Conservation (phyloP, 495 filamentous ascomycete genomes). For the Xylaria intraflava region DNA sequence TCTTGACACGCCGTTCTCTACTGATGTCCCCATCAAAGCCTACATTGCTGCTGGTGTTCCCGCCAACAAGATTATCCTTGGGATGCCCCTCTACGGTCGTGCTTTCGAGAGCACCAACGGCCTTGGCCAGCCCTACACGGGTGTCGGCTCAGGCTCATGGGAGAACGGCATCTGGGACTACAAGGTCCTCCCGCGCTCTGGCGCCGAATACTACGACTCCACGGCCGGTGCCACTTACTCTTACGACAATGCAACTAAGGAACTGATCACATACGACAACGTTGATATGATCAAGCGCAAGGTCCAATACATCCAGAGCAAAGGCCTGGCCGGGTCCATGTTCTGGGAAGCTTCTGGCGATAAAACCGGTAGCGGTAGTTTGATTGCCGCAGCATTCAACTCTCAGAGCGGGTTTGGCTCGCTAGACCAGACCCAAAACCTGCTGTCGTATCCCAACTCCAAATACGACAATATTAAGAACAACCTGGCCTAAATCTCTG, state of each 20-base stretch:
- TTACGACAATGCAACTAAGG: slow-evolving; percentile 51
- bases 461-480: slow-evolving; percentile 38
- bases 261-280: slow-evolving; percentile 73
- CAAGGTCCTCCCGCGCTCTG: slow-evolving; percentile 53
- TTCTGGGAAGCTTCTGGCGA: slow-evolving; percentile 88
- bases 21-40: slow-evolving; percentile 56
- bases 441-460: slow-evolving; percentile 36
- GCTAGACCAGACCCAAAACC: slow-evolving; percentile 31
- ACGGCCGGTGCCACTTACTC: slow-evolving; percentile 57
- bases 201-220: slow-evolving; percentile 41
- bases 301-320: slow-evolving; percentile 54
- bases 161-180: slow-evolving; percentile 82
- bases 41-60: slow-evolving; percentile 61
- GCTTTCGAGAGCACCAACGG: slow-evolving; percentile 66
- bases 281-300: slow-evolving; percentile 54
- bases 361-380: slow-evolving; percentile 49
- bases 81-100: slow-evolving; percentile 84
- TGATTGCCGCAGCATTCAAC: slow-evolving; percentile 51
- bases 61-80: slow-evolving; percentile 64
- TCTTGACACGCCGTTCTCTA: slow-evolving; percentile 58
- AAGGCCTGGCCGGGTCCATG: slow-evolving; percentile 72
- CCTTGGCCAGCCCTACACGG: slow-evolving; percentile 56
- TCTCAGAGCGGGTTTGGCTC: slow-evolving; percentile 26
- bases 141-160: slow-evolving; percentile 61
- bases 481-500: slow-evolving; percentile 14